phyloP scores from a whole-genome alignment of 192 early-diverging fungal species.

The Helicostylum pulchrum region DNA sequence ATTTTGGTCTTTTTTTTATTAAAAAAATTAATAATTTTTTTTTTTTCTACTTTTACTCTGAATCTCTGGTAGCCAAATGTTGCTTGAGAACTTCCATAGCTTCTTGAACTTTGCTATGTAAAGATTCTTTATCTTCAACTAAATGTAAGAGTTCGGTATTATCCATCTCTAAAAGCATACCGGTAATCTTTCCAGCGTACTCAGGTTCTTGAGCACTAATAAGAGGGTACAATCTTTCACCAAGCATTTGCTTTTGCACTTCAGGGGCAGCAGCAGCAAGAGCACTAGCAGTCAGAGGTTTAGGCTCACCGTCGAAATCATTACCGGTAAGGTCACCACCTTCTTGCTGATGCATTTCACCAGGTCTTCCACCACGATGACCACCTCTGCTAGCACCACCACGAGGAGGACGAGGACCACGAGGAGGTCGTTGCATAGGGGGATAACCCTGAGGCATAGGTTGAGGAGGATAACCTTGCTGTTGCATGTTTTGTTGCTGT shows the following conservation, averaged over 20 bases:
- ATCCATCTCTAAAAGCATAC: conserved; percentile 98
- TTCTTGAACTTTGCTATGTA: conserved; percentile 79
- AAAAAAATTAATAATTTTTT: neutral
- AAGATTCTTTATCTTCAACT: conserved; percentile 79
- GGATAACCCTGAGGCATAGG: conserved; percentile 49
- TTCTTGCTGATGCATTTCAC: neutral
- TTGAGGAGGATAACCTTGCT: conserved; percentile 32
- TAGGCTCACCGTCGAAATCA: conserved; percentile 9
- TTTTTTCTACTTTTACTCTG: neutral
- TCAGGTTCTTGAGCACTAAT: conserved; percentile 69
- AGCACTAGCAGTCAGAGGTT: conserved; percentile 56
- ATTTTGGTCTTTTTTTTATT: neutral
- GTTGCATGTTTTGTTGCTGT: conserved; percentile 33
- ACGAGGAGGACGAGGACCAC: conserved; percentile 43
- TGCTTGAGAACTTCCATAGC: conserved; percentile 82
- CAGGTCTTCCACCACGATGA: neutral
- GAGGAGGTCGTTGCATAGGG: conserved; percentile 42
- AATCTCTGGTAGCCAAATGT: conserved; percentile 34
- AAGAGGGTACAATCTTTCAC: conserved; percentile 91
- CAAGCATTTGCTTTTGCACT: conserved; percentile 94
- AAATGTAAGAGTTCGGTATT: conserved; percentile 89
- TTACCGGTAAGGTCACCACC: conserved; percentile 1
- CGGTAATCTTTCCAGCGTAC: conserved; percentile 95
- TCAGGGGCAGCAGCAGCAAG: conserved; percentile 79
- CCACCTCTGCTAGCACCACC: conserved; percentile 41